Conservation (phyloP, 2,329 filamentous ascomycete species). For the Pyricularia grisea region DNA sequence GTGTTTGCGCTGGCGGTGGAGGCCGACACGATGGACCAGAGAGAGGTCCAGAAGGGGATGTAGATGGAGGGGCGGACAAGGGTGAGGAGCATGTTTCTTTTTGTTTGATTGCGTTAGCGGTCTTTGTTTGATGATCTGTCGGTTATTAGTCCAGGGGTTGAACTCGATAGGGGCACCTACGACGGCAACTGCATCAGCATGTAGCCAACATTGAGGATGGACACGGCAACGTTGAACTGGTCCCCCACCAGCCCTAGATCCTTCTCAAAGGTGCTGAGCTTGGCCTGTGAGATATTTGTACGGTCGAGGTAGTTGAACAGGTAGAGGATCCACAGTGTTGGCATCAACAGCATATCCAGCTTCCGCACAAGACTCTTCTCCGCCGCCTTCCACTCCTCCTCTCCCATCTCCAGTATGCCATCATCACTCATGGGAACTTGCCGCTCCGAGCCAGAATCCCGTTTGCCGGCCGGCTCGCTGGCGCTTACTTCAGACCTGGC, state of each 20-base stretch:
- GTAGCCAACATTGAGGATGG: slow-evolving; percentile 7
- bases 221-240: slow-evolving; percentile 7
- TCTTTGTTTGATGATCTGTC: not conserved
- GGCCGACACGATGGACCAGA: slow-evolving; percentile 22
- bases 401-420: not conserved
- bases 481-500: not conserved
- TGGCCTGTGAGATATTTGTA: slow-evolving; percentile 2
- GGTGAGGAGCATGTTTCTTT: slow-evolving; percentile 20
- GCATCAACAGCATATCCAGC: slow-evolving; percentile 8
- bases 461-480: not conserved
- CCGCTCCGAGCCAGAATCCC: not conserved
- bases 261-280: slow-evolving; percentile 2
- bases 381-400: not conserved
- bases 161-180: not conserved
- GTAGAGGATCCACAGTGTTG: slow-evolving; percentile 3
- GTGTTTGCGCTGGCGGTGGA: slow-evolving; percentile 23
- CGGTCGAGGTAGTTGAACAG: slow-evolving; percentile 5
- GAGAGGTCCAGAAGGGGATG: slow-evolving; percentile 17
- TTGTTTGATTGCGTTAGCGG: not conserved
- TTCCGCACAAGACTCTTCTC: slow-evolving; percentile 7
- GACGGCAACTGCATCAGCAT: slow-evolving; percentile 7
- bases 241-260: slow-evolving; percentile 6
- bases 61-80: slow-evolving; percentile 15
- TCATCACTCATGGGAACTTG: not conserved
- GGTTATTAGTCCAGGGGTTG: not conserved